Percentiles rank a stretch among this genome's conserved stretches.
Evolutionary conservation across 2,329 filamentous ascomycete genomes (phyloP).

Genomic region (Aspergillus ochraceoroseus): DNA sequence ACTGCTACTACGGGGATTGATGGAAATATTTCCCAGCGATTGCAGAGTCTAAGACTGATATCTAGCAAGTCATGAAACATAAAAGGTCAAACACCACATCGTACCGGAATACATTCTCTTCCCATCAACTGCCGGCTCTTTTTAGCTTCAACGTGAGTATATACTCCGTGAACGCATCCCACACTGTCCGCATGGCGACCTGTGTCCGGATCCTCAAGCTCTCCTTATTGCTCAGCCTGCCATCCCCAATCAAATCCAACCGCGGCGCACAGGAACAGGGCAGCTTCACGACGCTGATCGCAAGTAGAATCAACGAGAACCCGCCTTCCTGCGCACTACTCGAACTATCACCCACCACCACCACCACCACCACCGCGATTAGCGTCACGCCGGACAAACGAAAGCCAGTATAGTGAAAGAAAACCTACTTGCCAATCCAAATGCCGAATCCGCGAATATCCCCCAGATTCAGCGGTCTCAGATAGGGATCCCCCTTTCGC

Average conservation of each 20-base stretch:
- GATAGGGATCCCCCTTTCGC: neutral
- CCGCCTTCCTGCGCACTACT: constrained; percentile 3
- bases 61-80: no score
- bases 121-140: no score
- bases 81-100: neutral
- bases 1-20: no score
- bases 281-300: constrained; percentile 7
- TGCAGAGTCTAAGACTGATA: no score
- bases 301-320: constrained; percentile 4
- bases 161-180: neutral
- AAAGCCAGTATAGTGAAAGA: neutral
- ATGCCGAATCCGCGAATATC: constrained; percentile 2
- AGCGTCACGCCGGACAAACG: no score
- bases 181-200: neutral
- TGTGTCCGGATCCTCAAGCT: neutral
- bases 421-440: constrained; percentile 4
- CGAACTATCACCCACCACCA: neutral
- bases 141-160: neutral
- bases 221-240: neutral
- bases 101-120: neutral
- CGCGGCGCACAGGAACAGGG: neutral
- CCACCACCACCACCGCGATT: no score
- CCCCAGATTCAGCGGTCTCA: neutral
- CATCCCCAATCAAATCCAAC: neutral
- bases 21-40: no score